Conservation (phyloP, 768 basidiomycete species). For the Leccinellum albellum region DNA sequence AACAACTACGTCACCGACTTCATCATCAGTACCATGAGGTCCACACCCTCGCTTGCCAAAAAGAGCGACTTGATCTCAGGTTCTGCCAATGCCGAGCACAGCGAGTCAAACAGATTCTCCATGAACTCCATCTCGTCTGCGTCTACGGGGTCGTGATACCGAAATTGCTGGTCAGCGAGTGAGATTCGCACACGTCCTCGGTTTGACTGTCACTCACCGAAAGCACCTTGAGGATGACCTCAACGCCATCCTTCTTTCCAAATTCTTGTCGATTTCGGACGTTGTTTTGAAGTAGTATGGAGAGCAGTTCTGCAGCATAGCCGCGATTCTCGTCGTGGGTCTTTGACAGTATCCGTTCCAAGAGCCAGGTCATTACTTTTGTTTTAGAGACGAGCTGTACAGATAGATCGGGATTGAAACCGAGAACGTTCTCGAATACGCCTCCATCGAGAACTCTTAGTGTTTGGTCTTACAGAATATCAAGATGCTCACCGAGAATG, state of each 20-base stretch:
- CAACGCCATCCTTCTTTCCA: slow-evolving; percentile 74
- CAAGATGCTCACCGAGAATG: slow-evolving; percentile 58
- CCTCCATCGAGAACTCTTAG: slow-evolving; percentile 41
- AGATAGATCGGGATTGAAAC: slow-evolving; percentile 77
- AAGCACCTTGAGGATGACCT: slow-evolving; percentile 67
- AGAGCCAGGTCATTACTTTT: slow-evolving; percentile 70
- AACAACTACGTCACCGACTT: slow-evolving; percentile 52
- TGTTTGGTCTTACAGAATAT: background rate
- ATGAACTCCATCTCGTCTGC: slow-evolving; percentile 95
- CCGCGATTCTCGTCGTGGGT: slow-evolving; percentile 85
- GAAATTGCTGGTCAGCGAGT: slow-evolving; percentile 63
- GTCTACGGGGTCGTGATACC: slow-evolving; percentile 77
- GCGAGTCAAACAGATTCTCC: slow-evolving; percentile 91
- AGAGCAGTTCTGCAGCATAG: slow-evolving; percentile 91
- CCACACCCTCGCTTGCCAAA: slow-evolving; percentile 87
- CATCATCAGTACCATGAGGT: slow-evolving; percentile 98
- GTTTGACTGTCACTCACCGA: slow-evolving; percentile 55
- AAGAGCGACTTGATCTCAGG: slow-evolving; percentile 76
- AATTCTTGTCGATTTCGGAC: slow-evolving; percentile 64
- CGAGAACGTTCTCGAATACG: slow-evolving; percentile 89
- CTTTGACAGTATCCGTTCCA: slow-evolving; percentile 69
- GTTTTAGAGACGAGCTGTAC: slow-evolving; percentile 70
- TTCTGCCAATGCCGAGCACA: slow-evolving; percentile 85
- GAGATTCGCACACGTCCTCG: slow-evolving; percentile 7
- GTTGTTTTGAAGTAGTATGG: slow-evolving; percentile 81